These are phyloP conservation scores for Gossypium mustelinum DNA, from an alignment of 345 rosid species.

Conservation along the genomic window DNA sequence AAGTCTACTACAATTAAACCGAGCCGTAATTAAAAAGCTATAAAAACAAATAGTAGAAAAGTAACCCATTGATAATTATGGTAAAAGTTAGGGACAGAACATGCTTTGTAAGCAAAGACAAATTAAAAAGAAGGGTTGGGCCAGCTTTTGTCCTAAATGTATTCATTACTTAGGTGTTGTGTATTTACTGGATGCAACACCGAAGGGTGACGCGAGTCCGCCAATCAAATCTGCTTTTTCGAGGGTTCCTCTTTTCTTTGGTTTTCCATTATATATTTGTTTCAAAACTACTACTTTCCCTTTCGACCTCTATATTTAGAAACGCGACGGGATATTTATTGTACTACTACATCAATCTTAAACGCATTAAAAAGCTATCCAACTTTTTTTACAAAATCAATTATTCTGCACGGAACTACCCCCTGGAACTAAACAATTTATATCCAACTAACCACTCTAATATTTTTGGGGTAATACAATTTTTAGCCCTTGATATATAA, in stretches of 20 bases:
- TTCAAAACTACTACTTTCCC: neutral
- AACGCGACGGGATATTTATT: no score
- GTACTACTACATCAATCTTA: no score
- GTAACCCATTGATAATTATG: neutral
- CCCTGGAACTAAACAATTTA: no score
- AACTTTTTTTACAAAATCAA: no score
- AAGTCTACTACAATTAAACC: no score
- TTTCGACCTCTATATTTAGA: neutral
- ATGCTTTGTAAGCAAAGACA: slow-evolving; percentile 43
- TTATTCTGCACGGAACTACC: no score
- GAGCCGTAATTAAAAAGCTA: no score
- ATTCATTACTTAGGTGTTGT: slow-evolving; percentile 19
- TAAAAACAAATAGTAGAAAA: neutral
- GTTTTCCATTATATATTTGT: neutral
- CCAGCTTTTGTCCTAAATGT: slow-evolving; percentile 37
- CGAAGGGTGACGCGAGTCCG: neutral
- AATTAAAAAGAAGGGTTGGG: neutral
- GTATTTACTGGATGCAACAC: slow-evolving; percentile 12
- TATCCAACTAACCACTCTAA: no score
- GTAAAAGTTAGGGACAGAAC: slow-evolving; percentile 25
- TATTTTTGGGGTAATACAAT: no score
- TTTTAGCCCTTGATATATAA: no score
- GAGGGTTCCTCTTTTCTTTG: neutral
- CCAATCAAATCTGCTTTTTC: neutral
- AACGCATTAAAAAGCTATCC: no score